phyloP scores from a whole-genome alignment of 306 rosid genomes.

The Cicer cuneatum region DNA sequence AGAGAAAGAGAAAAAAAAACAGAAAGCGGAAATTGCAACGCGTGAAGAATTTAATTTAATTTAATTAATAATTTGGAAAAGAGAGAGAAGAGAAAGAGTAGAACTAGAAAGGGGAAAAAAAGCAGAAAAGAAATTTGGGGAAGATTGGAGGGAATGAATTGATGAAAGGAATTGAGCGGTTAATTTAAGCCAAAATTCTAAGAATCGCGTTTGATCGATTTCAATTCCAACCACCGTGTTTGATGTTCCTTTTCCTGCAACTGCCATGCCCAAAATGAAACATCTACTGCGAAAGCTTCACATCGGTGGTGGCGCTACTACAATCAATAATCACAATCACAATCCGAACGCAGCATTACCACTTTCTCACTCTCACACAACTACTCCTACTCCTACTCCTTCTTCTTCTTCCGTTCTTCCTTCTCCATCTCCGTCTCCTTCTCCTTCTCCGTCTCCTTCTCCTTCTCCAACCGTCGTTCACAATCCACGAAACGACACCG shows the following conservation, averaged over 20 bases:
- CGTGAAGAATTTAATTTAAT: not conserved
- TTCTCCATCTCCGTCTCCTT: conserved; percentile 45
- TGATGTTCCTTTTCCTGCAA: conserved; percentile 44
- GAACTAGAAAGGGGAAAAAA: not conserved
- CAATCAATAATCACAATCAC: conserved; percentile 56
- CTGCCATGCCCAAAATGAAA: conserved; percentile 85
- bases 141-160: conserved; percentile 42
- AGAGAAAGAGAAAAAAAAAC: not conserved
- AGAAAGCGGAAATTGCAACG: conserved; percentile 10
- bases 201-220: conserved; percentile 15
- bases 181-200: conserved; percentile 31
- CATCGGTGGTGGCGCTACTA: conserved; percentile 74
- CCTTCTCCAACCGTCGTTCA: conserved; percentile 39
- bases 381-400: conserved; percentile 57
- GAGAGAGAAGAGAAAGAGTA: not conserved
- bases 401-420: conserved; percentile 51
- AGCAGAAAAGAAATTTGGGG: not conserved
- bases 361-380: conserved; percentile 39
- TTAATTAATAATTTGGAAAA: not conserved
- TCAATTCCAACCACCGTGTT: not conserved
- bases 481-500: not conserved
- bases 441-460: conserved; percentile 49
- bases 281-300: conserved; percentile 95
- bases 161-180: conserved; percentile 21
- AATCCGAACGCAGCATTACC: conserved; percentile 51